Evolutionary conservation across 768 basidiomycete species (phyloP), one percentile per base, ranked within the genome.

Genomic region (Artomyces pyxidatus): DNA sequence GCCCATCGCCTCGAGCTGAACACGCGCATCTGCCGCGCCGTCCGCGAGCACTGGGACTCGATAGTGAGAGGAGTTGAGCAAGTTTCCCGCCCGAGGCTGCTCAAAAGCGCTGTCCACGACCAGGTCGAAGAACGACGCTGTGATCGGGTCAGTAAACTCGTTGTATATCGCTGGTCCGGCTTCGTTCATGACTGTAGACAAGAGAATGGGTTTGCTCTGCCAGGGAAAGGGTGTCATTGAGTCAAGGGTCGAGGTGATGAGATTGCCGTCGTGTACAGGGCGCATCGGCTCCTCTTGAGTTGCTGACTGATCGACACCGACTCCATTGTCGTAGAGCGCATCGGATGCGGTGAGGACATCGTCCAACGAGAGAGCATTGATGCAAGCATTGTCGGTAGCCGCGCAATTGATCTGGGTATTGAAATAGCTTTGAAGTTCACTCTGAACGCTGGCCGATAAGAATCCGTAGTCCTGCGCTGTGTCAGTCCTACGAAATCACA

Each of bases 121-220:
- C 7, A 45, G 50, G 12, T 58, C 49, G 55, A 79, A 81, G 16
- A 58, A 55, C 3, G 63, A 56, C 28, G 63, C 61, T 29, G 70
- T 62, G 17, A 86, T 48, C 12, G 72, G 61, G 23, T 59, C 51
- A 12, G 62, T 48, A 62, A 76, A 74, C 39, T 50, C 55, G 26
- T 61, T 52, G 59, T 78, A 81, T 55, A 88, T 81, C 25, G 78
- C 69, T n/a, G 67, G 64, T 2, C 75, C 87, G 0, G 82, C 88
- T 58, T 95, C 92, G 59, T 91, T 70, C 37, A 66, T 63, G 12
- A 85, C 83, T 14, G 78, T 85, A 6, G 88, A 80, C 43, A 92
- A 63, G 25, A 95, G 65, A 45, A 93, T 56, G 3, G 83, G 75
- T 61, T 91, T 87, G 48, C 64, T 71, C 39, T 78, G 71, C 6